Conservation (phyloP, 768 basidiomycete genomes). For the Tylopilus vinaceipallidus region DNA sequence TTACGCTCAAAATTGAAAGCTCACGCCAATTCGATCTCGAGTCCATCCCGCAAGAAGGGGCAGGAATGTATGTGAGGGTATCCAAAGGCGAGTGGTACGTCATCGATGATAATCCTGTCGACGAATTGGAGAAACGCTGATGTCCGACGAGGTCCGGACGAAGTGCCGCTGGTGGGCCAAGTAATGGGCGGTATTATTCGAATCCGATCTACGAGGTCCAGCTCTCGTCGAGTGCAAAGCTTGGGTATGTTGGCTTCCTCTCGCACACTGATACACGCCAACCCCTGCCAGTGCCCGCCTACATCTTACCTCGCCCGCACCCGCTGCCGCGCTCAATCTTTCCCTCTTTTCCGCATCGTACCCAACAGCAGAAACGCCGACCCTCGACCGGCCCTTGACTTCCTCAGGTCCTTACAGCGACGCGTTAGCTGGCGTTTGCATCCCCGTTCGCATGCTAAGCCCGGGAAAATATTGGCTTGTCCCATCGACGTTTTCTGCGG, state of each 20-base stretch:
- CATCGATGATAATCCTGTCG: not conserved
- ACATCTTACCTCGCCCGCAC: conserved; percentile 48
- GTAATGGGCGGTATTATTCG: conserved; percentile 55
- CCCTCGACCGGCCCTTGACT: conserved; percentile 42
- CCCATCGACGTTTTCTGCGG: conserved; percentile 70
- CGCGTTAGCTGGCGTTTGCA: conserved; percentile 66
- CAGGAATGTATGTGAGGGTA: conserved; percentile 80
- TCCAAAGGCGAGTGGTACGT: conserved; percentile 71
- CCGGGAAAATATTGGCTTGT: conserved; percentile 69
- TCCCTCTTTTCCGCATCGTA: conserved; percentile 48
- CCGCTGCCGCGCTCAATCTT: conserved; percentile 54
- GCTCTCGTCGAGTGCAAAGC: conserved; percentile 47
- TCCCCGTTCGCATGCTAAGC: conserved; percentile 47
- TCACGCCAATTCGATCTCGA: conserved; percentile 58
- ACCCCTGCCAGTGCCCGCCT: conserved; percentile 57
- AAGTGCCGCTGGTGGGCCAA: conserved; percentile 69
- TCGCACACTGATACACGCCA: not conserved
- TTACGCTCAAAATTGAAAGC: conserved; percentile 62
- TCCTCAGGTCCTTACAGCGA: conserved; percentile 86
- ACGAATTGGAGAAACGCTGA: not conserved
- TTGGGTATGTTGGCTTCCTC: conserved; percentile 46
- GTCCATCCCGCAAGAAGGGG: conserved; percentile 79
- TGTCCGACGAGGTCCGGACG: conserved; percentile 46
- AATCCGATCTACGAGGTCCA: conserved; percentile 72
- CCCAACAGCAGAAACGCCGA: conserved; percentile 6